Evolutionary conservation across 306 rosid species (phyloP), one percentile per base, ranked within the genome.

Genomic region (Glycyrrhiza uralensis): DNA sequence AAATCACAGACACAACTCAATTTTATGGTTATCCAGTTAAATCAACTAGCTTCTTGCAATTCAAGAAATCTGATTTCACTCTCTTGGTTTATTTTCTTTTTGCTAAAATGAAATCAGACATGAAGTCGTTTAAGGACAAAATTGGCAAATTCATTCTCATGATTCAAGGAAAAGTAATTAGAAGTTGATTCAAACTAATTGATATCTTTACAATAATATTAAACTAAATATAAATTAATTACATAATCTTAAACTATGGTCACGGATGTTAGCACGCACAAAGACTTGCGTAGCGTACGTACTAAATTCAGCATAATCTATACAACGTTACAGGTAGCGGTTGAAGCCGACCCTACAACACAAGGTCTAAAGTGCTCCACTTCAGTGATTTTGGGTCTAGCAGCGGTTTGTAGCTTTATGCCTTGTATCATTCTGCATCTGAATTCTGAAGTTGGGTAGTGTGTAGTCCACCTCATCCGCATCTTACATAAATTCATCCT

Each of bases 381-480:
- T 41, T 59, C 4, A 59, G 49, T 60, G 69, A 72, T 46, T 60
- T 71, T 35, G 39, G 38, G 26, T 59, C 41, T 66, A 49, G 41
- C 69, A 63, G 77, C 6, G 23, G 56, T 72, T 57, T 32, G 82
- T 46, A 28, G 59, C 69, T 65, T 72, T 32, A 59, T 15, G 44
- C 11, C 46, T n/a, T 56, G n/a, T 30, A 56, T 49, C 58, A 24
- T 61, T 74, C 39, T 17, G 71, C 57, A 35, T 61, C 59, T 59
- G 61, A 50, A 71, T 42, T 72, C 62, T 41, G 60, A 71, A 78
- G 15, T 62, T 22, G 15, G 11, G 49, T 9, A 45, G 54, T 58
- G 55, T 72, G 66, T 58, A 62, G 50, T 57, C 65, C 47, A 58
- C 64, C 15, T 33, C 83, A 59, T 50, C 60, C 32, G 33, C 71